Percentiles rank a stretch among this genome's conserved stretches.
These are phyloP conservation scores for Penicillium sp. DNA, from an alignment of 2,329 filamentous ascomycete genomes.

Conservation along the genomic window DNA sequence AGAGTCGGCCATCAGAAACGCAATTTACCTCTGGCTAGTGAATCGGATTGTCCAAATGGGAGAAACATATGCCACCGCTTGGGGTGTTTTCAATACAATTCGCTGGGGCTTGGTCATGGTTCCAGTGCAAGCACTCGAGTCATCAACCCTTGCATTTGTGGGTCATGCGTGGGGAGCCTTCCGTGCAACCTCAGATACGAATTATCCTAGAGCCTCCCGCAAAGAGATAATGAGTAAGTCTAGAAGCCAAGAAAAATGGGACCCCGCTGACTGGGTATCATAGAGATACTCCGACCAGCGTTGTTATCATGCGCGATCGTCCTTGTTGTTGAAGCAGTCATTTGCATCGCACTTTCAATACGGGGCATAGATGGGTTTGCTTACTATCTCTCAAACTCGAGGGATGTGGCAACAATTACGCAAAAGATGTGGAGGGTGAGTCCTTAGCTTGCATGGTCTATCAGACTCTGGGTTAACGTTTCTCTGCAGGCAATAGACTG, in stretches of 20 bases:
- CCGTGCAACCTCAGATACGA: conserved; percentile 7
- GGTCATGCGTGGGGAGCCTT: conserved; percentile 69
- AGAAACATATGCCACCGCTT: conserved; percentile 70
- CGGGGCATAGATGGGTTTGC: conserved; percentile 67
- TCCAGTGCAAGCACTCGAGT: conserved; percentile 70
- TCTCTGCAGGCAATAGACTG: conserved; percentile 17
- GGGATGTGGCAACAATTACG: conserved; percentile 64
- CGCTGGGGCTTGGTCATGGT: conserved; percentile 78
- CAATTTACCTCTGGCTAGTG: conserved; percentile 74
- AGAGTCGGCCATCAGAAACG: conserved; percentile 71
- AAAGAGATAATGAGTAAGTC: conserved; percentile 27
- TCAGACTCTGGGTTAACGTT: conserved; percentile 37
- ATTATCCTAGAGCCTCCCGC: conserved; percentile 12
- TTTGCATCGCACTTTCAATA: conserved; percentile 67
- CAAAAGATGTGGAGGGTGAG: conserved; percentile 67
- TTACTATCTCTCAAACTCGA: conserved; percentile 64
- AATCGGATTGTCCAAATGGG: conserved; percentile 69
- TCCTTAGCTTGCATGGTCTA: background rate
- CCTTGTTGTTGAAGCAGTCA: conserved; percentile 58
- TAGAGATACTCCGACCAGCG: conserved; percentile 59
- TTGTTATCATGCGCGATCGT: conserved; percentile 57
- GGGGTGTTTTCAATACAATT: conserved; percentile 76
- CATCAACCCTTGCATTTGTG: conserved; percentile 68
- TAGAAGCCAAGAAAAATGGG: background rate
- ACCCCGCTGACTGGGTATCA: background rate